Conservation (phyloP, 2,329 filamentous ascomycete species). For the Whalleya microplaca region DNA sequence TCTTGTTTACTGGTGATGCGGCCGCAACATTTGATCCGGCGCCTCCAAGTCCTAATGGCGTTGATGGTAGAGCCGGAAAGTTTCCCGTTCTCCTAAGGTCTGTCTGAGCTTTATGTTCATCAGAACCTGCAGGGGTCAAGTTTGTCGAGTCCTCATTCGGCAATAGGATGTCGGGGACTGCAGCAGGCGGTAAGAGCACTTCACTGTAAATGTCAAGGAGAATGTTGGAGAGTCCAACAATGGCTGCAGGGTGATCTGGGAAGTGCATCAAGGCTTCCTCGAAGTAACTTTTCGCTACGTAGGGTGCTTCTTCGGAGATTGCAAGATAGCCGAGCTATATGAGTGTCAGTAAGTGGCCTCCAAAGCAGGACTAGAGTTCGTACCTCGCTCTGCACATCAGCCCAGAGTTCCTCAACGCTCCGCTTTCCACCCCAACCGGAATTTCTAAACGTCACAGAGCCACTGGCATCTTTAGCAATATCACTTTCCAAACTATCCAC, state of each 20-base stretch:
- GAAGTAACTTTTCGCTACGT: slow-evolving; percentile 75
- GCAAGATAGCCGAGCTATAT: slow-evolving; percentile 69
- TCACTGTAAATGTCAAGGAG: slow-evolving; percentile 83
- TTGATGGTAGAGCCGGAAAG: slow-evolving; percentile 42
- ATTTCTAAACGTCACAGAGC: slow-evolving; percentile 63
- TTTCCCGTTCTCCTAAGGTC: slow-evolving; percentile 4
- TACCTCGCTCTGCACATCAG: slow-evolving; percentile 81
- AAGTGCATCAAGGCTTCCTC: slow-evolving; percentile 81
- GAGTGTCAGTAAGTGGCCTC: slow-evolving; percentile 33
- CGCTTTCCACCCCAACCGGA: slow-evolving; percentile 79
- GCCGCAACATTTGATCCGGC: slow-evolving; percentile 12
- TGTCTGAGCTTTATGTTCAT: slow-evolving; percentile 12
- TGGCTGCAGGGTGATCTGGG: slow-evolving; percentile 78
- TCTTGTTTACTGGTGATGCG: slow-evolving; percentile 14
- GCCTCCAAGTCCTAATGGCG: slow-evolving; percentile 51
- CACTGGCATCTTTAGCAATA: slow-evolving; percentile 63
- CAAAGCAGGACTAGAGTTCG: slow-evolving; percentile 37
- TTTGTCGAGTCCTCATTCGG: slow-evolving; percentile 35
- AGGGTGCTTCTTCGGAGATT: slow-evolving; percentile 62
- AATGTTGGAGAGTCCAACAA: slow-evolving; percentile 81
- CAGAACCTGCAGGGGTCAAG: slow-evolving; percentile 8
- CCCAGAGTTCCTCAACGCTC: slow-evolving; percentile 83
- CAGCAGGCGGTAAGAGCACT: slow-evolving; percentile 62
- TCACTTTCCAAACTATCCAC: slow-evolving; percentile 73
- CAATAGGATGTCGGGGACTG: slow-evolving; percentile 51